Percentiles rank a stretch among this genome's conserved stretches.
Conservation (phyloP, 768 basidiomycete species). For the Mrakia frigida region DNA sequence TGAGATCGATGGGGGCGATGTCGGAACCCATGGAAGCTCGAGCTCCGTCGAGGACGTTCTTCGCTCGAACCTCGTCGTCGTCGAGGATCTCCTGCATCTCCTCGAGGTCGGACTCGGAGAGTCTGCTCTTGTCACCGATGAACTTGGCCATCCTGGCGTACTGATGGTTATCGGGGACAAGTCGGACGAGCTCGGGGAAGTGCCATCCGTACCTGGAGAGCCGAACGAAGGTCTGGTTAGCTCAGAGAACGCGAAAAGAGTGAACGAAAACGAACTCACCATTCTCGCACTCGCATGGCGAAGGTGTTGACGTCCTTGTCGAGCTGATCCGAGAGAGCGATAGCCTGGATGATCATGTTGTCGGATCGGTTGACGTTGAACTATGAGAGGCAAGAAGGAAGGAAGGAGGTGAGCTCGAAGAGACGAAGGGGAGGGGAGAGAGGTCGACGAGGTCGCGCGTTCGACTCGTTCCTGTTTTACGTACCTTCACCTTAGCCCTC, state of each 20-base stretch:
- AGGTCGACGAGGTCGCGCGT: too few relatives aligned
- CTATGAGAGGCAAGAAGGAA: conserved; percentile 52
- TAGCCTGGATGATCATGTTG: conserved; percentile 98
- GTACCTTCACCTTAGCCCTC: conserved; percentile 49
- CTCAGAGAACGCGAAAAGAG: not conserved
- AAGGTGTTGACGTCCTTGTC: conserved; percentile 99
- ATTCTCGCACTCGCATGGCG: conserved; percentile 97
- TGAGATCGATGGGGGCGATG: conserved; percentile 91
- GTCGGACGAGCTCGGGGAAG: conserved; percentile 99
- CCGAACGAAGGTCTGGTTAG: not conserved
- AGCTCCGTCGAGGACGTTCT: conserved; percentile 90
- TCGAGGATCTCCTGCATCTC: conserved; percentile 89
- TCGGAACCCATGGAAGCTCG: conserved; percentile 94
- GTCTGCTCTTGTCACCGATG: conserved; percentile 81
- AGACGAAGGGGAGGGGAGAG: not conserved
- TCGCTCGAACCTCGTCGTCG: conserved; percentile 78
- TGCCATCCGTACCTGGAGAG: conserved; percentile 79
- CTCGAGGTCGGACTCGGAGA: conserved; percentile 90
- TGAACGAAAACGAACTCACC: conserved; percentile 46
- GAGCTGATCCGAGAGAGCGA: conserved; percentile 91
- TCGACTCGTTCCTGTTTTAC: too few relatives aligned
- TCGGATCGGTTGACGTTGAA: conserved; percentile 99
- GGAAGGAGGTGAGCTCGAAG: not conserved
- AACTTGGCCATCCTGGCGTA: conserved; percentile 87
- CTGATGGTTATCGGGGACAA: conserved; percentile 91